These are phyloP conservation scores for Cyphellophora attinorum DNA, from an alignment of 2,329 filamentous ascomycete genomes.

Conservation along the genomic window DNA sequence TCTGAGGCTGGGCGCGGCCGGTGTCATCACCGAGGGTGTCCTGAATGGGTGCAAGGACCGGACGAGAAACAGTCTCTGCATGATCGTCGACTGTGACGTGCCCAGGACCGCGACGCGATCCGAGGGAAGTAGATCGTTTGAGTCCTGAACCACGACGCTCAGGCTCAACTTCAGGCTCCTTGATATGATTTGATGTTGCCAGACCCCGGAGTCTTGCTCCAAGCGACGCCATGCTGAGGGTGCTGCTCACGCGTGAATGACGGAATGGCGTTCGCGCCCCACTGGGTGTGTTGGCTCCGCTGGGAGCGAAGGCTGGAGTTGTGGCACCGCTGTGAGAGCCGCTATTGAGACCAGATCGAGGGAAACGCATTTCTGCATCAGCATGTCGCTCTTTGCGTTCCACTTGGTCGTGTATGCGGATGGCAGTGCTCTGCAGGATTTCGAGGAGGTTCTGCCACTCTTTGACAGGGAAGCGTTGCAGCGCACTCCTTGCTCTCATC, in stretches of 20 bases:
- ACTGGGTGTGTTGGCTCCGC: slow-evolving; percentile 16
- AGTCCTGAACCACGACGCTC: slow-evolving; percentile 24
- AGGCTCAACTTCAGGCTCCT: slow-evolving; percentile 21
- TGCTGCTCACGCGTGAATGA: slow-evolving; percentile 23
- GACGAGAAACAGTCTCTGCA: slow-evolving; percentile 13
- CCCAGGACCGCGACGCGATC: slow-evolving; percentile 30
- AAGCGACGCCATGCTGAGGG: slow-evolving; percentile 22
- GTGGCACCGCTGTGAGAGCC: slow-evolving; percentile 6
- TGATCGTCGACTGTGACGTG: slow-evolving; percentile 22
- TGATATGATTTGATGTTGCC: too few species aligned
- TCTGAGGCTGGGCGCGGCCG: slow-evolving; percentile 1
- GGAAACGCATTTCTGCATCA: slow-evolving; percentile 5
- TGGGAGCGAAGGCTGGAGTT: background rate
- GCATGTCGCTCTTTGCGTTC: slow-evolving; percentile 20
- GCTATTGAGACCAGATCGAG: slow-evolving; percentile 3
- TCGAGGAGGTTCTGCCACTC: slow-evolving; percentile 59
- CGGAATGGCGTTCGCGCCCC: slow-evolving; percentile 25
- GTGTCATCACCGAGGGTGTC: slow-evolving; percentile 10
- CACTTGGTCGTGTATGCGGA: slow-evolving; percentile 45
- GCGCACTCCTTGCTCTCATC: slow-evolving; percentile 56
- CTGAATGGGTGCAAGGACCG: slow-evolving; percentile 11
- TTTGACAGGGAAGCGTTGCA: slow-evolving; percentile 57
- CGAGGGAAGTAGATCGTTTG: slow-evolving; percentile 28
- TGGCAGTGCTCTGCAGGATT: slow-evolving; percentile 50
- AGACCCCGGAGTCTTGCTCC: slow-evolving; percentile 29